Conservation (phyloP, 1,284 basidiomycete species). For the Pseudomicrostroma phylloplanum region DNA sequence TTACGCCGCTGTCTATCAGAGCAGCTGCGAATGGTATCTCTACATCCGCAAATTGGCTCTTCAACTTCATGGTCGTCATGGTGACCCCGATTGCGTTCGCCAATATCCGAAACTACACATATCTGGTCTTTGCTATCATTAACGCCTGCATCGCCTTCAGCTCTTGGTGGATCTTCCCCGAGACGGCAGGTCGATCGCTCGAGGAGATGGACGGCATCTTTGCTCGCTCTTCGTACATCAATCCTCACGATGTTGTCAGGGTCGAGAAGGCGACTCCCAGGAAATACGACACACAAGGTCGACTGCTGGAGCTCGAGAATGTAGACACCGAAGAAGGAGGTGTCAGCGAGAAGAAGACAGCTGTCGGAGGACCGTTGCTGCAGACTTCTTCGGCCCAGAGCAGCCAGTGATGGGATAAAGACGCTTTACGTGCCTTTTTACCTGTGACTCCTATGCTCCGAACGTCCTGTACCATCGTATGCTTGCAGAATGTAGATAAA, state of each 20-base stretch:
- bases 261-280: constrained; percentile 35
- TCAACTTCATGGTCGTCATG: constrained; percentile 47
- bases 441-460: too few species aligned
- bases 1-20: constrained; percentile 42
- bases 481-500: too few species aligned
- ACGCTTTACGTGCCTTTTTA: too few species aligned
- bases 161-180: constrained; percentile 42
- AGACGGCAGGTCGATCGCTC: constrained; percentile 39
- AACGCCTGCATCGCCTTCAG: constrained; percentile 31
- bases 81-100: constrained; percentile 32
- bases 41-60: constrained; percentile 42
- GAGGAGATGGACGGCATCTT: constrained; percentile 47
- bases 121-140: constrained; percentile 30
- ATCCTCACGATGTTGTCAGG: constrained; percentile 41
- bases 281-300: constrained; percentile 39
- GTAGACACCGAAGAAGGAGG: constrained; percentile 12
- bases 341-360: too few species aligned
- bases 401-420: too few species aligned
- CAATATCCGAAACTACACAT: constrained; percentile 30
- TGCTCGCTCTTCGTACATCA: constrained; percentile 32
- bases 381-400: too few species aligned
- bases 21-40: constrained; percentile 45
- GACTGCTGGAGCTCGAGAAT: constrained; percentile 29
- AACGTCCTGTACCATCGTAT: too few species aligned
- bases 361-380: too few species aligned